phyloP scores from a whole-genome alignment of 1,284 basidiomycete species.

The Naganishia sp. region DNA sequence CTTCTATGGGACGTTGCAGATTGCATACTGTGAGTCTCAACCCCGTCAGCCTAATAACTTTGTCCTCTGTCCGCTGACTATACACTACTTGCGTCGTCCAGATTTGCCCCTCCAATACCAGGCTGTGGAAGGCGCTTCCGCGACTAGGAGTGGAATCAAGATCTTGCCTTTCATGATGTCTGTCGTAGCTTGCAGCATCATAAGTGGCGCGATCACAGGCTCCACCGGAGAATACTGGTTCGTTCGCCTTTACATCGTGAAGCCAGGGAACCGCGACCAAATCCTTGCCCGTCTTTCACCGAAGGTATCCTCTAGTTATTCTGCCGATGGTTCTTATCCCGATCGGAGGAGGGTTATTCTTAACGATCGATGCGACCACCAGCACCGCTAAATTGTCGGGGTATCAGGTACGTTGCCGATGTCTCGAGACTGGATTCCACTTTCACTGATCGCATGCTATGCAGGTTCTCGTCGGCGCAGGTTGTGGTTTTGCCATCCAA shows the following conservation, averaged over 20 bases:
- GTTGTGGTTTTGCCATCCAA: constrained; percentile 47
- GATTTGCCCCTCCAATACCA: constrained; percentile 57
- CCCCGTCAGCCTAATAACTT: constrained; percentile 5
- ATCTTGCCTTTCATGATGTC: constrained; percentile 57
- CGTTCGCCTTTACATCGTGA: not conserved
- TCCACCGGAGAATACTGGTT: constrained; percentile 54
- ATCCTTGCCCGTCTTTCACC: not conserved
- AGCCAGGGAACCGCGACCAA: not conserved
- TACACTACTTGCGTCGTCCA: not conserved
- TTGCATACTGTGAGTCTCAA: constrained; percentile 37
- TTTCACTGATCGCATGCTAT: not conserved
- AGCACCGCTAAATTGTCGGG: constrained; percentile 53
- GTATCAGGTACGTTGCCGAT: constrained; percentile 45
- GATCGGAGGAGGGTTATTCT: constrained; percentile 57
- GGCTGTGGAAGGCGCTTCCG: constrained; percentile 43
- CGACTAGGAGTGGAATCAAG: constrained; percentile 56
- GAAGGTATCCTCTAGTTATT: constrained; percentile 7
- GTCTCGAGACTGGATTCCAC: too few relatives aligned
- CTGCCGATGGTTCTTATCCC: constrained; percentile 45
- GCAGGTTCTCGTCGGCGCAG: constrained; percentile 53
- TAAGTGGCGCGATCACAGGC: constrained; percentile 51
- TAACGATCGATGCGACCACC: constrained; percentile 52
- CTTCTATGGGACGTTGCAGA: constrained; percentile 1
- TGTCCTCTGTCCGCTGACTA: constrained; percentile 32
- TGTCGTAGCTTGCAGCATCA: constrained; percentile 52